Percentiles rank a stretch among this genome's conserved stretches.
Conservation (phyloP, 2,329 filamentous ascomycete genomes). For the Penicillium sp. region DNA sequence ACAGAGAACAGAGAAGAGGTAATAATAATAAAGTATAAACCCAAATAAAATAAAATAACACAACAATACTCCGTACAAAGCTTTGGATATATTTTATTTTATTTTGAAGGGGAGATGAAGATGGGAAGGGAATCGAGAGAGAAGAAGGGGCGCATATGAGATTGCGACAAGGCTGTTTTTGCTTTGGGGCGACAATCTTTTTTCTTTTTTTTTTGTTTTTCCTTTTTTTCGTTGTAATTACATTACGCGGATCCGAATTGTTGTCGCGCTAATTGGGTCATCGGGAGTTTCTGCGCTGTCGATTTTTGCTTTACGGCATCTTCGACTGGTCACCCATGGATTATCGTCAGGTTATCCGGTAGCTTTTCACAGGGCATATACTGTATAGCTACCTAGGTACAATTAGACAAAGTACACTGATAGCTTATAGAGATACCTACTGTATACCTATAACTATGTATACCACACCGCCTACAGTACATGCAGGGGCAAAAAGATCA, state of each 20-base stretch:
- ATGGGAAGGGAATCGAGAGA: slow-evolving; percentile 1
- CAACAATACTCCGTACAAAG: background rate
- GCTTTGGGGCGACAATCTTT: slow-evolving; percentile 17
- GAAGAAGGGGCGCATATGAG: slow-evolving; percentile 16
- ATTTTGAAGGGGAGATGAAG: slow-evolving; percentile 10
- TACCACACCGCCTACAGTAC: background rate
- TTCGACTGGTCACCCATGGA: background rate
- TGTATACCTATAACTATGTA: background rate
- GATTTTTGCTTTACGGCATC: slow-evolving; percentile 9
- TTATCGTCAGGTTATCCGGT: background rate
- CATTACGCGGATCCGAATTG: slow-evolving; percentile 17
- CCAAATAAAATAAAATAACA: slow-evolving; percentile 12
- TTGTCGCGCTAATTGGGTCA: slow-evolving; percentile 23
- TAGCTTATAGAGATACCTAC: too few species aligned
- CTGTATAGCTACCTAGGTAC: background rate
- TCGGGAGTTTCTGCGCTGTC: slow-evolving; percentile 3
- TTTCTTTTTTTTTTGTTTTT: slow-evolving; percentile 11
- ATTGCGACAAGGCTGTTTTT: slow-evolving; percentile 21
- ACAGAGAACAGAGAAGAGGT: slow-evolving; percentile 14
- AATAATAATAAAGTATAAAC: slow-evolving; percentile 13
- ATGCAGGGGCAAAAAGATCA: slow-evolving; percentile 2
- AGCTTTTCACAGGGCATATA: background rate
- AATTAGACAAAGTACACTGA: too few species aligned
- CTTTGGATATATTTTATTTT: background rate
- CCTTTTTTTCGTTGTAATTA: slow-evolving; percentile 7